Conservation (phyloP, 1,284 basidiomycete genomes). For the Leccinum subrobustum region DNA sequence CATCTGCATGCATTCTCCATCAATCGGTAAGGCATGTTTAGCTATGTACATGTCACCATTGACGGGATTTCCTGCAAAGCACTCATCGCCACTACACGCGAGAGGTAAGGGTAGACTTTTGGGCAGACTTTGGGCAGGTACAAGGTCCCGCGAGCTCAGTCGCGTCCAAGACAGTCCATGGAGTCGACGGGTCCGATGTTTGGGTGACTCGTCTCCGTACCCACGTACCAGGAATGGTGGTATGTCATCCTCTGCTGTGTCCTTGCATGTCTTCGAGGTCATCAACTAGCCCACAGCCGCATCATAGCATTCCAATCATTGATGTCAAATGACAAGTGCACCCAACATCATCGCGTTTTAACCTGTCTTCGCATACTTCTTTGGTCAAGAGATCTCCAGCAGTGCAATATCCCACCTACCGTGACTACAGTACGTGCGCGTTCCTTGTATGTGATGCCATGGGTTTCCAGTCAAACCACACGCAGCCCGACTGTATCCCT, state of each 20-base stretch:
- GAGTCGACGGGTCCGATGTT: no score
- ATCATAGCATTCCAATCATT: background rate
- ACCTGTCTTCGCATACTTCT: constrained; percentile 3
- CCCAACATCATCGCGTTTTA: constrained; percentile 22
- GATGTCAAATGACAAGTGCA: constrained; percentile 1
- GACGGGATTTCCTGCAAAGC: constrained; percentile 23
- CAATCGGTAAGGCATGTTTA: constrained; percentile 33
- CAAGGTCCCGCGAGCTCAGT: no score
- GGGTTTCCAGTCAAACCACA: no score
- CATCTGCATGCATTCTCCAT: constrained; percentile 40
- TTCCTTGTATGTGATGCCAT: background rate
- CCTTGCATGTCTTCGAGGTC: constrained; percentile 26
- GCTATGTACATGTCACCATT: constrained; percentile 25
- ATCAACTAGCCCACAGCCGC: background rate
- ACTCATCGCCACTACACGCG: constrained; percentile 27
- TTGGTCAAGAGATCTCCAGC: constrained; percentile 12
- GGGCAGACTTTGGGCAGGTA: no score
- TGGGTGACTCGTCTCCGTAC: no score
- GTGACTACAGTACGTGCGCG: constrained; percentile 18
- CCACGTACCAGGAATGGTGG: no score
- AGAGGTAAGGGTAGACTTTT: constrained; percentile 20
- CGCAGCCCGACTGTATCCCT: constrained; percentile 56
- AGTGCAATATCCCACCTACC: constrained; percentile 14
- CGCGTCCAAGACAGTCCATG: no score
- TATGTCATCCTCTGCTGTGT: constrained; percentile 1